Base-by-base conservation (phyloP, 2,329 filamentous ascomycete genomes). In the Alternaria longipes region DNA sequence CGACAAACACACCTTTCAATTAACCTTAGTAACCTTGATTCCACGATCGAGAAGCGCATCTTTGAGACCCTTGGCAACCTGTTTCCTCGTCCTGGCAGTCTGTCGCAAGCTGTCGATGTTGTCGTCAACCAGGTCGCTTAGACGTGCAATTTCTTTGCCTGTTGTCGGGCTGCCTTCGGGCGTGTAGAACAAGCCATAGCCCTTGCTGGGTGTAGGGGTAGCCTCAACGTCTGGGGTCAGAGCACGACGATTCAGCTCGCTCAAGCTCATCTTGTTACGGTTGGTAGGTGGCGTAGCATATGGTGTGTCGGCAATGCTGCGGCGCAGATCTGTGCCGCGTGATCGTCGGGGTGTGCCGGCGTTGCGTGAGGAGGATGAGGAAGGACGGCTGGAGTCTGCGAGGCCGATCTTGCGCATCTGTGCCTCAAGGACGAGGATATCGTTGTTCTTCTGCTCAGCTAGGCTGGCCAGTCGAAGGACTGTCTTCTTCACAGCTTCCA, bases 401-500 rank as follows among this genome's bases (percentile, higher is more conserved):
- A 78, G 60, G 3, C 79, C 78, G 22, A 96, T 80, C 75, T 89
- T 92, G 60, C 91, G 89, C 81, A 99, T 88, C 75, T 97, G 92
- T 49, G 89, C 87, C 80, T 98, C 95, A 32, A 98, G 85, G 7
- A 97, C 88, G 76, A 97, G 93, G 54, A 99, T 89, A 71, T 98
- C 94, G 59, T 90, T 92, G 74, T 91, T 95, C 75, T 92, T 91
- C 81, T 93, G 92, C 83, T 98, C 92, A 0, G 91, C 91, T 90
- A 97, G 94, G 61, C 84, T 87, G 34, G 94, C 97, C 91, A 99
- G 94, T 74, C 95, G 97, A 59, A 85, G 84, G 67, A 99, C 97
- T 1, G 95, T 99, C 61, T 91, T 92, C 68, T 94, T 90, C 20
- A 99, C 92, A 0, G 93, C 92, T 70, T 97, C 95, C 9, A 97